Evolutionary conservation across 202 grass and related monocot species (phyloP).

Genomic region (Schoenoplectus triqueter): DNA sequence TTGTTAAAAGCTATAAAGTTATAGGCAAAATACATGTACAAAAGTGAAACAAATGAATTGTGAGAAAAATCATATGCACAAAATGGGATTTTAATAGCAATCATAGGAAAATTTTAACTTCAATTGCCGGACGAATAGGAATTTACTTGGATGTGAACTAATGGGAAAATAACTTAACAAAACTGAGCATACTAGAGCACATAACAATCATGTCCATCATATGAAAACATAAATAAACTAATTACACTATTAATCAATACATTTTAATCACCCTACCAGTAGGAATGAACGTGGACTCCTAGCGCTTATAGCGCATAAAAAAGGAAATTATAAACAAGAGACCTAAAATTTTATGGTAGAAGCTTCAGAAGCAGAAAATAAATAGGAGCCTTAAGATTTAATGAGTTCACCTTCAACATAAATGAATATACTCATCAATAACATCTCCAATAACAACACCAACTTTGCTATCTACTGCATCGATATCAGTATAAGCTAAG

Average conservation of each 20-base stretch:
- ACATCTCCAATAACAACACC: not conserved
- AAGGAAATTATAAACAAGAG: not conserved
- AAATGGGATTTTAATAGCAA: not conserved
- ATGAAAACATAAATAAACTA: not conserved
- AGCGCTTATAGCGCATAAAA: not conserved
- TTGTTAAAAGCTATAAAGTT: not conserved
- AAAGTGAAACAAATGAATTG: not conserved
- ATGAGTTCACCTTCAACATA: not conserved
- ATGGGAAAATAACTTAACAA: not conserved
- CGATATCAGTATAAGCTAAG: not conserved
- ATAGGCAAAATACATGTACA: not conserved
- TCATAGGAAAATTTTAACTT: not conserved
- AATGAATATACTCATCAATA: not conserved
- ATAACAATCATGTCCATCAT: not conserved
- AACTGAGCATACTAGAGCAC: too few relatives aligned
- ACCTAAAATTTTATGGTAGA: too few relatives aligned
- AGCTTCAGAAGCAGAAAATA: too few relatives aligned
- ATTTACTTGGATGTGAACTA: too few relatives aligned
- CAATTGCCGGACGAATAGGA: not conserved
- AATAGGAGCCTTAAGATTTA: not conserved
- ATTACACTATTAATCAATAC: not conserved
- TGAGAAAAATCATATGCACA: not conserved
- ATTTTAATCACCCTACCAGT: not conserved
- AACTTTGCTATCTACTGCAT: not conserved
- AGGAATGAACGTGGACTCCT: not conserved